Evolutionary conservation across 495 filamentous ascomycete genomes (phyloP), one percentile per base, ranked within the genome.

Genomic region (Penicillium longicatenatum): DNA sequence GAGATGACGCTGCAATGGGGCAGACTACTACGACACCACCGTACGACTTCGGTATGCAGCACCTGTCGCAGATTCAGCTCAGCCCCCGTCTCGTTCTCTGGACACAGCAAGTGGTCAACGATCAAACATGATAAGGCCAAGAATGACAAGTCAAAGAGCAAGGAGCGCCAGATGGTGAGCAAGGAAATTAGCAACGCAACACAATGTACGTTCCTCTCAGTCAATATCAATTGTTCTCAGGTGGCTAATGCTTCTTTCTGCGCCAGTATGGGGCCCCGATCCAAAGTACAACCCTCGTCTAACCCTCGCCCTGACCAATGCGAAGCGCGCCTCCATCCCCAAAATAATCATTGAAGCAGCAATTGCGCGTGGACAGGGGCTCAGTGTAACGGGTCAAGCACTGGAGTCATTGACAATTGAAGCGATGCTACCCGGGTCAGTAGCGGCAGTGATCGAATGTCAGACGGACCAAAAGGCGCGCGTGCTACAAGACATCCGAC

Each of bases 61-160:
- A 19, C 57, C 16, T 64, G 61, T 55, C 70, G 75, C 37, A 58
- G 61, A 51, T 87, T 93, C 67, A 76, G 79, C 29, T 79, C 79
- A 19, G 79, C 78, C 19, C 47, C 81, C 2, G 29, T 61, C 6
- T 60, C 78, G 7, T 72, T 72, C 30, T 89, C 89, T 44, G 92
- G 93, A 33, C 91, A 97, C 73, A 96, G 85, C 70, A 86, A 89
- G 68, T 99, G 94, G 94, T 90, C 91, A 35, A 94, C 93, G 60
- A 97, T 97, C 74, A 89, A 86, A 61, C 95, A 99, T 69, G 90
- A 93, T 74, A 99, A 99, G 72, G 90, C 84, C 39, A 88, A 85
- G 61, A 84, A 84, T 59, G 93, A 97, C 74, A 76, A 75, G 67
- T 73, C 66, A 12, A 81, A 77, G 65, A 78, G 72, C 68, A 84